Evolutionary conservation across 2,329 filamentous ascomycete species (phyloP).

Genomic region (Diaporthe batatas): DNA sequence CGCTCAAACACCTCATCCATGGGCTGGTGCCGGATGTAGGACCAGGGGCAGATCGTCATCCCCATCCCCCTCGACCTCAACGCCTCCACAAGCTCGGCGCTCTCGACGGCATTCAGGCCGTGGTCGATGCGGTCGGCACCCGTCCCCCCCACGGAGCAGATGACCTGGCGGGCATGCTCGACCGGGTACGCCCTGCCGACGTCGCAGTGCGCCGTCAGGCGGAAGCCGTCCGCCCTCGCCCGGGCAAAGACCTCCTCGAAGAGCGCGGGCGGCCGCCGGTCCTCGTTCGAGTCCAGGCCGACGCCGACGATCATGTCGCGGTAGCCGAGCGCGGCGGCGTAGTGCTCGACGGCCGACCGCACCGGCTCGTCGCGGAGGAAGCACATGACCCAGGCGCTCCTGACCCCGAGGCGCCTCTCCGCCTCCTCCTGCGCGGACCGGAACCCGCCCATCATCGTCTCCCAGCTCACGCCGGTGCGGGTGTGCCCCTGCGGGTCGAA

Average conservation of each 20-base stretch:
- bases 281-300: constrained; percentile 62
- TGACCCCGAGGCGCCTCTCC: constrained; percentile 45
- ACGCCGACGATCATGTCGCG: constrained; percentile 52
- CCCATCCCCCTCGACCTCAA: constrained; percentile 52
- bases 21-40: constrained; percentile 57
- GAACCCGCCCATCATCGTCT: constrained; percentile 53
- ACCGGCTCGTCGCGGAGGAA: constrained; percentile 57
- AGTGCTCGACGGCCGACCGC: constrained; percentile 55
- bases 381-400: constrained; percentile 57
- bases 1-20: constrained; percentile 59
- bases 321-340: constrained; percentile 56
- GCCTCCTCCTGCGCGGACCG: constrained; percentile 51
- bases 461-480: constrained; percentile 51
- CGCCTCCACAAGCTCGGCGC: constrained; percentile 50
- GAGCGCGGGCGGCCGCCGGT: constrained; percentile 58
- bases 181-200: constrained; percentile 63
- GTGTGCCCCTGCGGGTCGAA: constrained; percentile 60
- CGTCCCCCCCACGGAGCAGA: constrained; percentile 49
- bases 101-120: constrained; percentile 55
- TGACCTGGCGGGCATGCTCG: constrained; percentile 56
- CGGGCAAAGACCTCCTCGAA: constrained; percentile 57
- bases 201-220: constrained; percentile 64
- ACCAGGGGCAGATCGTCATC: constrained; percentile 58
- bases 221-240: constrained; percentile 56
- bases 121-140: constrained; percentile 58